Conservation (phyloP, 371 early-diverging fungal genomes). For the Lichtheimia ramosa region DNA sequence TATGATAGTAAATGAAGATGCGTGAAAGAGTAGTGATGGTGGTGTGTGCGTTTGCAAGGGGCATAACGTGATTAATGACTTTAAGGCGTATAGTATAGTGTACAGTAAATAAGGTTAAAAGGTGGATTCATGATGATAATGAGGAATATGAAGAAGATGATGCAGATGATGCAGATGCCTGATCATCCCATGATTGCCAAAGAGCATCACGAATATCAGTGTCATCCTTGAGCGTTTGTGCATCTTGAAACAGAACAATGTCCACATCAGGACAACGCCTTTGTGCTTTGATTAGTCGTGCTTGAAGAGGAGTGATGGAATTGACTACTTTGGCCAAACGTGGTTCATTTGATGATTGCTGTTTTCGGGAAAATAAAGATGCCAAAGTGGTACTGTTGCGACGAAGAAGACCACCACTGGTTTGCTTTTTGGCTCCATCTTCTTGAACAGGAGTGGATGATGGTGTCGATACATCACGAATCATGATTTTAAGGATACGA, state of each 20-base stretch:
- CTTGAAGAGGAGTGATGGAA: slow-evolving; percentile 15
- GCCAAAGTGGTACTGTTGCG: neutral
- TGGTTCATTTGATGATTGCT: neutral
- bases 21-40: no score
- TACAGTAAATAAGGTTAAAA: no score
- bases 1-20: no score
- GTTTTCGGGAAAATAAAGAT: neutral
- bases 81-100: no score
- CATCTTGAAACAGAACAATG: slow-evolving; percentile 33
- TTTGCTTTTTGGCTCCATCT: neutral
- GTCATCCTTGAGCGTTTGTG: slow-evolving; percentile 25
- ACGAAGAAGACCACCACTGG: slow-evolving; percentile 7
- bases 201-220: slow-evolving; percentile 24
- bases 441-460: neutral
- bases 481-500: slow-evolving; percentile 79
- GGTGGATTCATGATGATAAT: no score
- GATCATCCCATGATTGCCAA: slow-evolving; percentile 37
- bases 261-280: slow-evolving; percentile 20
- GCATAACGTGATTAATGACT: no score
- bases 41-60: no score
- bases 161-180: slow-evolving; percentile 1
- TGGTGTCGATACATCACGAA: slow-evolving; percentile 67
- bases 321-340: neutral
- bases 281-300: slow-evolving; percentile 29
- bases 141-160: no score